Evolutionary conservation across 495 filamentous ascomycete species (phyloP).

Genomic region (Sordaria brevicollis): DNA sequence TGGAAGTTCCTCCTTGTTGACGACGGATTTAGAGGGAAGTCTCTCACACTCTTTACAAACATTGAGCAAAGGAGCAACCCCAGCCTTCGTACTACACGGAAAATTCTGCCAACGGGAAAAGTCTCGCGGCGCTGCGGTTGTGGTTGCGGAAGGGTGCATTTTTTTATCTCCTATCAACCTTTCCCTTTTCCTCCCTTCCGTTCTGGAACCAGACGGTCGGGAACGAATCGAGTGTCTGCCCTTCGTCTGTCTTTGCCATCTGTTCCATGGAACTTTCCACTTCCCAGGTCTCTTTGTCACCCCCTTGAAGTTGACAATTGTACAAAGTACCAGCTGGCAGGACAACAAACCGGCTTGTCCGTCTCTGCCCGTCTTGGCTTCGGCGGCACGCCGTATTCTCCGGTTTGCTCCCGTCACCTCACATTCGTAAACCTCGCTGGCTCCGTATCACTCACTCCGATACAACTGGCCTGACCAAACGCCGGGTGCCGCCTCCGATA

Average conservation of each 20-base stretch:
- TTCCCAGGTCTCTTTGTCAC: too few species aligned
- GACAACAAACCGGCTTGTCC: background rate
- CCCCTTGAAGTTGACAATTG: background rate
- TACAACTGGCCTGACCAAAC: background rate
- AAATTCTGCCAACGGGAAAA: background rate
- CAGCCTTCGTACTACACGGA: background rate
- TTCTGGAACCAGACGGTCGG: constrained; percentile 4
- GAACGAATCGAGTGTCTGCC: constrained; percentile 2
- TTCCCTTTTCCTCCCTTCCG: background rate
- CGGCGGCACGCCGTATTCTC: background rate
- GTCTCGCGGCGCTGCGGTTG: background rate
- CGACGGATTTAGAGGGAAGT: background rate
- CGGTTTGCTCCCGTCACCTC: background rate
- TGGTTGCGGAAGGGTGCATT: background rate
- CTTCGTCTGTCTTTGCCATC: background rate
- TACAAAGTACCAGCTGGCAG: too few species aligned
- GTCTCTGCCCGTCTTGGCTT: background rate
- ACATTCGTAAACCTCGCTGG: background rate
- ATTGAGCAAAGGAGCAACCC: background rate
- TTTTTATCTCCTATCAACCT: background rate
- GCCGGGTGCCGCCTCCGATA: background rate
- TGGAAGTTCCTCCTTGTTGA: background rate
- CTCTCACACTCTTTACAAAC: background rate
- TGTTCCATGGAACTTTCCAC: background rate
- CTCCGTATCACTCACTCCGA: background rate